Base-by-base conservation (phyloP, 75 land plant species). In the Pinus taeda region DNA sequence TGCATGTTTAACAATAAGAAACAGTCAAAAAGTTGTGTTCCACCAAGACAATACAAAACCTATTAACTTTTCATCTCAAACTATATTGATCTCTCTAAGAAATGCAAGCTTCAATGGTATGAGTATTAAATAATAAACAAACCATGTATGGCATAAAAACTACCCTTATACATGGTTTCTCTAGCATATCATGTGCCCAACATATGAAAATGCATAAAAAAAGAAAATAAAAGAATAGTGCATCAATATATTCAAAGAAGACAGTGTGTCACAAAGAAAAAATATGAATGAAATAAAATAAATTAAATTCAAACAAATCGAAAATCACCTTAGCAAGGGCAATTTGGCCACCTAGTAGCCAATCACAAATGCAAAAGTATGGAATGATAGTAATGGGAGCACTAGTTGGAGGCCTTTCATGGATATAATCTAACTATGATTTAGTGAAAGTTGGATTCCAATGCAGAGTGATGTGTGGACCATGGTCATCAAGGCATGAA, bases 401-500 rank as follows among this genome's bases (percentile, higher is more conserved):
- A 96, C 56, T 57, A 96, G 83, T 15, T 69, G 81, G 6, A 94
- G 74, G 24, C 99, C 99, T 75, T 96, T 85, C 71, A 66, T 33
- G 8, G 95, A 88, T 15, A 94, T 80, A 57, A 96, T 87, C 73
- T 84, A 86, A 49, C 76, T 80, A 58, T 76, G 75, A 78, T 96
- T 96, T 26, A 94, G 80, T 15, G 99, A 93, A 57, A 96, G 89
- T 33, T 97, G 99, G 81, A 97, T 96, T 30, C 99, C 99, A 61
- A 96, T 96, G 55, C 99, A 96, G 61, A 96, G 37, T 55, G 99
- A 94, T 29, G 99, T 96, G 85, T 97, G 94, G 57, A 96, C 75
- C 95, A 96, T 92, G 26, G 97, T 97, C 66, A 96, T 78, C 80
- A 96, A 79, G 99, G 97, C 99, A 96, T 94, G 59, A 94, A 58